Conservation (phyloP, 257 asterid genomes). For the Rauvolfia tetraphylla region DNA sequence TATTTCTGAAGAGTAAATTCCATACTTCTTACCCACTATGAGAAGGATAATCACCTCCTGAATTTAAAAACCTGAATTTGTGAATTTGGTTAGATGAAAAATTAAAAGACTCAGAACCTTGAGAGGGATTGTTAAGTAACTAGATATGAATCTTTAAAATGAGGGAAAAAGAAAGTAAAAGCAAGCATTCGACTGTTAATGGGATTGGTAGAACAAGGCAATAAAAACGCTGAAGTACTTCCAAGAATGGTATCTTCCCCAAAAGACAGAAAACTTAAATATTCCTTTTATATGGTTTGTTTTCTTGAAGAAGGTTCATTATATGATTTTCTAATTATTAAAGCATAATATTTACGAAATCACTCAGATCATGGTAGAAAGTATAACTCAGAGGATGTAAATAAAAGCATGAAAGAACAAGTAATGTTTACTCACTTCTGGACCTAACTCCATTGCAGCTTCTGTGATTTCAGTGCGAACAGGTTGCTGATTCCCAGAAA, state of each 20-base stretch:
- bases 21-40: neutral
- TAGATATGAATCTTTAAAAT: neutral
- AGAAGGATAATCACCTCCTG: neutral
- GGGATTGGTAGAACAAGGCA: neutral
- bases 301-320: neutral
- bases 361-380: neutral
- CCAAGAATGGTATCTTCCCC: neutral
- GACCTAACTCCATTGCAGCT: slow-evolving; percentile 93
- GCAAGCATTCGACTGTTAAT: neutral
- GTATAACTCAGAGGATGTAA: neutral
- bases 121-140: neutral
- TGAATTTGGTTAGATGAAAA: neutral
- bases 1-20: neutral
- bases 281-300: neutral
- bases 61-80: neutral
- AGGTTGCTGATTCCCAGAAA: slow-evolving; percentile 93
- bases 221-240: neutral
- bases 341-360: neutral
- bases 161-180: neutral
- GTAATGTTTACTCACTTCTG: slow-evolving; percentile 55
- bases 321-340: neutral
- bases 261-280: neutral
- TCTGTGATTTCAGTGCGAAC: slow-evolving; percentile 91
- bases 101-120: neutral
- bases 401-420: neutral